These are phyloP conservation scores for Globisporangium radiosum DNA, from an alignment of 352 stramenopile species.

Conservation along the genomic window DNA sequence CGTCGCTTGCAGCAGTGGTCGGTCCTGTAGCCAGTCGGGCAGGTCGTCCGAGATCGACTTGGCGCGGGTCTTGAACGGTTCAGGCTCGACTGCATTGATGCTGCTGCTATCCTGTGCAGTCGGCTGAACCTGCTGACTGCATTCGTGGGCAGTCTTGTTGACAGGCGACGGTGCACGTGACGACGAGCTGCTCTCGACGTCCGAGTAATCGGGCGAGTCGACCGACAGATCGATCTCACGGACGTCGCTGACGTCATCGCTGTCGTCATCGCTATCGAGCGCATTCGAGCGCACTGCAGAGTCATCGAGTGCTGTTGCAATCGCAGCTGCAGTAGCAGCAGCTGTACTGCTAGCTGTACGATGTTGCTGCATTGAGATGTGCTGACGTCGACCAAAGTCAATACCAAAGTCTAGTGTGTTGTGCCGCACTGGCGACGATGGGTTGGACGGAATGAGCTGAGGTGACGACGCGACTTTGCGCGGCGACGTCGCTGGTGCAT, in stretches of 20 bases:
- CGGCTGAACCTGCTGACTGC: no score
- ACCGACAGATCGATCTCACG: slow-evolving; percentile 4
- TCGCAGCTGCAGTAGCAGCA: not conserved
- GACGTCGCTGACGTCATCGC: slow-evolving; percentile 3
- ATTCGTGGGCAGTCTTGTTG: not conserved
- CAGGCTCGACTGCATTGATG: not conserved
- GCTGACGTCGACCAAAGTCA: not conserved
- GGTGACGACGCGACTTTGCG: slow-evolving; percentile 23
- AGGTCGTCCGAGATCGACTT: slow-evolving; percentile 11
- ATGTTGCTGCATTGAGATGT: not conserved
- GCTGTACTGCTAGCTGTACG: no score
- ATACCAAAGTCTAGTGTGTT: not conserved
- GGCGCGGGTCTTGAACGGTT: not conserved
- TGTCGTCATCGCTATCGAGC: not conserved
- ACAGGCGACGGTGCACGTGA: not conserved
- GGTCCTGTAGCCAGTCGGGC: slow-evolving; percentile 15
- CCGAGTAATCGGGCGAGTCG: slow-evolving; percentile 10
- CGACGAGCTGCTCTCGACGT: slow-evolving; percentile 6
- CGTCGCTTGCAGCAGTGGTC: not conserved
- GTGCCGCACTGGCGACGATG: slow-evolving; percentile 8
- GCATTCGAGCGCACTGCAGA: no score
- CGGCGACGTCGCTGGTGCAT: slow-evolving; percentile 13
- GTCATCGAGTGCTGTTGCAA: not conserved
- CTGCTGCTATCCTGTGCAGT: not conserved
- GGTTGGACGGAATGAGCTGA: slow-evolving; percentile 7